Base-by-base conservation (phyloP, 1,284 basidiomycete genomes). In the Rhizoctonia solani region DNA sequence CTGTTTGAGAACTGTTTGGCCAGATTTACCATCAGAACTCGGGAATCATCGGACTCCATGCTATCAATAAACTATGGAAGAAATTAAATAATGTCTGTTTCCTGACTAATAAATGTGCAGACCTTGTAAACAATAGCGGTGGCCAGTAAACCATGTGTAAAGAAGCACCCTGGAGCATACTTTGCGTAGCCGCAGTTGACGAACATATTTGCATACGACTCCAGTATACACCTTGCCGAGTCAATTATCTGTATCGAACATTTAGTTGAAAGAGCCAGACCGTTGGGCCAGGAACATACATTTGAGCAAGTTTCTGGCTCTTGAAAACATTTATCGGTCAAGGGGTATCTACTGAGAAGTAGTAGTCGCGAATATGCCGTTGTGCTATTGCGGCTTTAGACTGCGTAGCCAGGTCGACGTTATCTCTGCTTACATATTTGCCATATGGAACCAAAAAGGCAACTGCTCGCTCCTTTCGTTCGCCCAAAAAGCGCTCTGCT, bases 91-190 rank as follows among this genome's bases (percentile, higher is more conserved):
- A 30, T 27, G 9, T 8, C 14, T n/a, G 2, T 58, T 32, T 53
- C 9, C 8, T 19, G 29, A 32, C 13, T 16, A 34, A 37, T 16
- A 53, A 14, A 21, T 14, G 3, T 32, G n/a, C 19, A 29, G 16
- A 50, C 58, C 58, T 61, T 61, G 46, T 25, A 41, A 25, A 21
- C 46, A 25, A 61, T 46, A 50, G 42, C 58, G 3, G 46, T 32
- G 13, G 58, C 58, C 21, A 61, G 58, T 6, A 50, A 19, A 27
- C 58, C 58, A 32, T 37, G 50, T 3, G 58, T 46, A 41, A 50
- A 50, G 29, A 61, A 41, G 47, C 47, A 50, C 9, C 58, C 58
- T 11, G 58, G 58, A 8, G 58, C 34, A 50, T 61, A 61, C 46
- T 34, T 49, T 13, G 34, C 46, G 25, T 9, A 11, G 25, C 46